phyloP scores from a whole-genome alignment of 169 alveolate species.

The Plasmodium malariae region DNA sequence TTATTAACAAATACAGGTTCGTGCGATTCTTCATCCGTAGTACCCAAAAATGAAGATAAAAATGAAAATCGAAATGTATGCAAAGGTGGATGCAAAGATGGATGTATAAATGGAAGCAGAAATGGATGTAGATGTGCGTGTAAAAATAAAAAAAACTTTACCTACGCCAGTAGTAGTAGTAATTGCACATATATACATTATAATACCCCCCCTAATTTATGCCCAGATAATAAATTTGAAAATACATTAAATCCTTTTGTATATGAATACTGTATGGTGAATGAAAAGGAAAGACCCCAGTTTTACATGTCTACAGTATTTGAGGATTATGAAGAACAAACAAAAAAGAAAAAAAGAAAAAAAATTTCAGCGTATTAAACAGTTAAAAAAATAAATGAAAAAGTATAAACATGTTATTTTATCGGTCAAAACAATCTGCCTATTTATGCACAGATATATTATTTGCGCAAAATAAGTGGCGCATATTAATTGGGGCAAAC shows the following conservation, averaged over 20 bases:
- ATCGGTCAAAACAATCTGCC: too few relatives aligned
- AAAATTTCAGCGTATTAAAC: not conserved
- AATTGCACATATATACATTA: not conserved
- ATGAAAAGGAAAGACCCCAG: not conserved
- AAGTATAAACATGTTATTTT: not conserved
- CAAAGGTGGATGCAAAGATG: too few relatives aligned
- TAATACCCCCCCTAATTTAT: not conserved
- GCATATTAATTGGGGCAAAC: too few relatives aligned
- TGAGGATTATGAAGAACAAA: not conserved
- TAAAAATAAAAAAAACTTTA: not conserved
- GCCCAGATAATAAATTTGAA: not conserved
- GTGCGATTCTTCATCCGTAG: conserved; percentile 3
- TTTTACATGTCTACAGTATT: not conserved
- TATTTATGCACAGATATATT: too few relatives aligned
- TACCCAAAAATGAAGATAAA: not conserved
- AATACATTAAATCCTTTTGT: not conserved
- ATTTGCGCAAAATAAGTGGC: too few relatives aligned
- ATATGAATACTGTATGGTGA: not conserved
- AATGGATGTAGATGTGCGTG: not conserved
- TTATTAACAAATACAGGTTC: conserved; percentile 11
- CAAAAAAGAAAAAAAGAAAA: conserved; percentile 13
- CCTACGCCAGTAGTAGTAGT: not conserved
- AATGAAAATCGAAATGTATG: too few relatives aligned
- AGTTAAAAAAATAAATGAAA: not conserved
- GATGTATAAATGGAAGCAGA: too few relatives aligned